phyloP scores from a whole-genome alignment of 2,329 filamentous ascomycete genomes.

The Cercospora zeina region DNA sequence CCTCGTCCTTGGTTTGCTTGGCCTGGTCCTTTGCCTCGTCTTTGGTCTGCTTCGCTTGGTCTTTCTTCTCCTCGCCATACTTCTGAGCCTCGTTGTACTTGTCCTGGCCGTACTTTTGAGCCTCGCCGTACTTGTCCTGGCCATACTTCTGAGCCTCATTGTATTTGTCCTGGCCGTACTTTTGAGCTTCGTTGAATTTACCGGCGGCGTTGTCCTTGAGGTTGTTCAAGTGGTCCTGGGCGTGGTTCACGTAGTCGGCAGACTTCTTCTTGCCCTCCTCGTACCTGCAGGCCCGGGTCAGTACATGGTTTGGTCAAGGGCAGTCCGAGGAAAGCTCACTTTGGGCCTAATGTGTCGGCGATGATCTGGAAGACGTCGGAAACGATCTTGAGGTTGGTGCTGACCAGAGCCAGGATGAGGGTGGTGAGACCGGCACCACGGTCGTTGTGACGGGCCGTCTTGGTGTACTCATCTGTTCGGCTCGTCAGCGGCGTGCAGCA shows the following conservation, averaged over 20 bases:
- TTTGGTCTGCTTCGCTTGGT: constrained; percentile 36
- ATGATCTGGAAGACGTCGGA: constrained; percentile 36
- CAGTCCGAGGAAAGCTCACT: neutral
- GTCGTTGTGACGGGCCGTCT: constrained; percentile 40
- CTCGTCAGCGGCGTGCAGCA: constrained; percentile 17
- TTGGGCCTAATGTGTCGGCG: constrained; percentile 16
- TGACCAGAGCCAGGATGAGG: constrained; percentile 39
- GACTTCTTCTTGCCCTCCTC: constrained; percentile 42
- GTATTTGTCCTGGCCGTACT: constrained; percentile 36
- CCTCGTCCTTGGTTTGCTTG: constrained; percentile 34
- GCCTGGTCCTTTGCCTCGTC: constrained; percentile 35
- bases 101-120: constrained; percentile 35
- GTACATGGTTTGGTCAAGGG: neutral
- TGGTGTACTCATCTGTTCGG: constrained; percentile 41
- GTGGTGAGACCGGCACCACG: constrained; percentile 36
- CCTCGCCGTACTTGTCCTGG: constrained; percentile 34
- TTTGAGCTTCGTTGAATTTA: constrained; percentile 34
- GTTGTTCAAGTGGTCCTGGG: constrained; percentile 34
- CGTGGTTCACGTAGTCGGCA: constrained; percentile 33
- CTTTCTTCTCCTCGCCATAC: constrained; percentile 32
- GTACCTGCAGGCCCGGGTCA: constrained; percentile 31
- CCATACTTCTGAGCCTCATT: constrained; percentile 34
- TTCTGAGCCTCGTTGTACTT: constrained; percentile 33
- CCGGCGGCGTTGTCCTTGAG: constrained; percentile 34
- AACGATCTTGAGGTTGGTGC: constrained; percentile 39